A percentile compares a stretch with the other conserved stretches of the same genome.
Evolutionary conservation across 805 yeast genomes (phyloP).

Genomic region (Saccharomyces jurei): DNA sequence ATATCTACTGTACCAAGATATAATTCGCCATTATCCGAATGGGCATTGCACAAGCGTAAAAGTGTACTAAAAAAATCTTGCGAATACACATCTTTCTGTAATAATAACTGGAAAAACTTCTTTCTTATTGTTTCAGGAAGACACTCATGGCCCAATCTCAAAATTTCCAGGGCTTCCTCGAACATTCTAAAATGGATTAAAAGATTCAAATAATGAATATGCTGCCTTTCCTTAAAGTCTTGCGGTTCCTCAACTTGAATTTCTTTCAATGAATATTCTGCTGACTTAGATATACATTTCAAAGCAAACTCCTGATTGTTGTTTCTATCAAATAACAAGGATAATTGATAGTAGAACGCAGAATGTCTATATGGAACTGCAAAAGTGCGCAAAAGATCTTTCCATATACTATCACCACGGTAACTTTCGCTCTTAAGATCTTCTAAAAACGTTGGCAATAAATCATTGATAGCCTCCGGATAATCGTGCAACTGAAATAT

Average conservation of each 20-base stretch:
- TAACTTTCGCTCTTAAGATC: conserved; percentile 8
- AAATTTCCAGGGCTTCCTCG: conserved; percentile 26
- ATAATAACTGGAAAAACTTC: conserved; percentile 14
- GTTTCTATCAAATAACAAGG: conserved; percentile 19
- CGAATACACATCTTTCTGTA: conserved; percentile 10
- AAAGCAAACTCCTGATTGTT: conserved; percentile 17
- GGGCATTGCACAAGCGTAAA: conserved; percentile 13
- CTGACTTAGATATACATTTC: conserved; percentile 23
- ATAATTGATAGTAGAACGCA: conserved; percentile 21
- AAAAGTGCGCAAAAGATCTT: conserved; percentile 16
- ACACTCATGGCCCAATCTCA: conserved; percentile 21
- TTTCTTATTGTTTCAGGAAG: conserved; percentile 17
- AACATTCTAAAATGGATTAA: conserved; percentile 20
- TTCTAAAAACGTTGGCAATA: conserved; percentile 16
- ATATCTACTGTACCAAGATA: conserved; percentile 20
- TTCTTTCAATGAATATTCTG: conserved; percentile 14
- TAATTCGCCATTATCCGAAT: conserved; percentile 3
- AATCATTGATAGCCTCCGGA: conserved; percentile 9
- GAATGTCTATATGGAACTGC: conserved; percentile 10
- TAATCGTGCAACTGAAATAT: conserved; percentile 22
- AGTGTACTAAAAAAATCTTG: conserved; percentile 20
- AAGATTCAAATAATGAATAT: conserved; percentile 22
- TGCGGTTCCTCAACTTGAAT: conserved; percentile 14
- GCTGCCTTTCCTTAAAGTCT: conserved; percentile 15
- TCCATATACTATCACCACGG: conserved; percentile 14